Percentiles rank a stretch among this genome's conserved stretches.
Evolutionary conservation across 768 basidiomycete species (phyloP).

Genomic region (Infundibulicybe gibba): DNA sequence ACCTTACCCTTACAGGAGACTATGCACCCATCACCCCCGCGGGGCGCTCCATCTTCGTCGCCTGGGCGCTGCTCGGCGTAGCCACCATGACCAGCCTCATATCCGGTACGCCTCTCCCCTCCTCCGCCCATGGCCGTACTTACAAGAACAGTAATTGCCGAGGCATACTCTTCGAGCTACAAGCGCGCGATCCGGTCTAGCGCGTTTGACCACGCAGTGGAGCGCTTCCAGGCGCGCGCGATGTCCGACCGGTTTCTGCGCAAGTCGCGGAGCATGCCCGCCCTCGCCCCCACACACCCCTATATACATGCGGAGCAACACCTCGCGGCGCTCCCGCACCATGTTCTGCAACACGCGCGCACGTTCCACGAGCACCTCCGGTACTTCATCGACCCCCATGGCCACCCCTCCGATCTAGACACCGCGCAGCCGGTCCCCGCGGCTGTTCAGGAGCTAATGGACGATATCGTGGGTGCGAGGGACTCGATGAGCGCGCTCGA

Average conservation of each 20-base stretch:
- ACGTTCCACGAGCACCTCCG: conserved; percentile 27
- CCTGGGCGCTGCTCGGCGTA: conserved; percentile 77
- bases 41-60: conserved; percentile 73
- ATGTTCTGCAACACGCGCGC: conserved; percentile 24
- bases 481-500: conserved; percentile 24
- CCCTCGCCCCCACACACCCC: conserved; percentile 1
- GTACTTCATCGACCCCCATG: conserved; percentile 23
- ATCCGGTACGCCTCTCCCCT: conserved; percentile 44
- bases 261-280: neutral
- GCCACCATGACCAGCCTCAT: conserved; percentile 74
- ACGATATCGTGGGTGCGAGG: conserved; percentile 29
- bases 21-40: conserved; percentile 56
- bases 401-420: conserved; percentile 5
- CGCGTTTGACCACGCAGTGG: conserved; percentile 42
- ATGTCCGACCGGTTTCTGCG: neutral
- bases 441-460: conserved; percentile 24
- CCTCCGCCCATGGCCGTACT: neutral
- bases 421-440: conserved; percentile 18
- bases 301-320: conserved; percentile 13
- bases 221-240: conserved; percentile 28
- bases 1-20: conserved; percentile 40
- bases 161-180: conserved; percentile 65
- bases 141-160: conserved; percentile 48
- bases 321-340: conserved; percentile 27
- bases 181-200: conserved; percentile 48